Base-by-base conservation (phyloP, 352 stramenopile species). In the Plasmopara muralis region DNA sequence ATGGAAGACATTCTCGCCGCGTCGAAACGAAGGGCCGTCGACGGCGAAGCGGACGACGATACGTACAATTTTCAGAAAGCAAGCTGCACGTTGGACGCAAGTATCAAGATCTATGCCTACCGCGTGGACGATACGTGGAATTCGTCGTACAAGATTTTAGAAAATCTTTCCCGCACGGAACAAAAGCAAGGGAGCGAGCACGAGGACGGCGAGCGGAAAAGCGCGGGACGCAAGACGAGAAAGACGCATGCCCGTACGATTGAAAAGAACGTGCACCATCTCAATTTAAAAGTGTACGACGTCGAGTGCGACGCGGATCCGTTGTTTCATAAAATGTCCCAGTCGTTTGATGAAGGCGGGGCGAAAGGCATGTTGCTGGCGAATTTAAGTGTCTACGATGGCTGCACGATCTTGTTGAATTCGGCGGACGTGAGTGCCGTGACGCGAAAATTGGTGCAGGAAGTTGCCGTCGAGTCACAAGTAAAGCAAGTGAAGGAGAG, bases 31-130 rank as follows among this genome's bases (percentile, higher is more conserved):
- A 57, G 42, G 47, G 53, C 57, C 9, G 62, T 56, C 9, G 68
- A 64, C 13, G 64, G 60, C 14, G 51, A 79, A 14, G 68, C 68
- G 16, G 51, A 57, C 4, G 55, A 84, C 30, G 68, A 81, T 18
- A 90, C 82, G 50, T 93, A 85, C 50, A 99, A 99, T 64, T 99
- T 99, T 62, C 95, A 98, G 58, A 97, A 97, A 53, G 96, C 96
- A 25, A 97, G 85, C 54, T 99, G 96, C 66, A 98, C 96, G 14
- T 63, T 99, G n/a, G 95, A 99, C 64, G 96, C 96, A 2, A 97
- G 86, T 59, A 93, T 99, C 20, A 98, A 99, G 70, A 98, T 99
- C 57, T 99, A 99, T 70, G 98, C 92, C 34, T 98, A 98, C 66
- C 90, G 96, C 50, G 96, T 99, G 30, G 96, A 99, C 62, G 95